These are phyloP conservation scores for Phragmites australis DNA, from an alignment of 176 grass and related monocot genomes.

Conservation along the genomic window DNA sequence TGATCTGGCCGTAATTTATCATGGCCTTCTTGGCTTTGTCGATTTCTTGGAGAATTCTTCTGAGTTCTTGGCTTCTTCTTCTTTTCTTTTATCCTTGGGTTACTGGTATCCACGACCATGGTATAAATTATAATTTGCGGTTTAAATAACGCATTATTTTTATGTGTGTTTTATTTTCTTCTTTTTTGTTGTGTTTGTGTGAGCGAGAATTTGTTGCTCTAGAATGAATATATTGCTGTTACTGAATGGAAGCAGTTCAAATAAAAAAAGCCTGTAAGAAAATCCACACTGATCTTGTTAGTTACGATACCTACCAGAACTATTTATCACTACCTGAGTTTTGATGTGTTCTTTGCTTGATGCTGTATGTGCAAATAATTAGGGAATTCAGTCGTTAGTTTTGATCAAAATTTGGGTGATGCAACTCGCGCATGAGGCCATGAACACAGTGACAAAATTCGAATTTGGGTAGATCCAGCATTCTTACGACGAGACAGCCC, in stretches of 20 bases:
- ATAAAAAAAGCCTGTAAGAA: constrained; percentile 19
- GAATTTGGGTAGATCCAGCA: constrained; percentile 27
- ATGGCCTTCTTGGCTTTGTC: constrained; percentile 29
- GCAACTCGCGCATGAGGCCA: background rate
- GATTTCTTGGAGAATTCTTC: constrained; percentile 46
- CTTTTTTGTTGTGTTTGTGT: background rate
- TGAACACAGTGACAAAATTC: background rate
- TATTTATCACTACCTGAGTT: constrained; percentile 25
- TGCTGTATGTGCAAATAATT: background rate
- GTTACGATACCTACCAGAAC: constrained; percentile 31
- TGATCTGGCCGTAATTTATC: constrained; percentile 31
- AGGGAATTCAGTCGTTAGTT: constrained; percentile 19
- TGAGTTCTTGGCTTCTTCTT: constrained; percentile 32
- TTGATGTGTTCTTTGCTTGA: background rate
- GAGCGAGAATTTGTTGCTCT: constrained; percentile 43
- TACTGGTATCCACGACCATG: constrained; percentile 31
- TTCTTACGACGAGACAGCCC: background rate
- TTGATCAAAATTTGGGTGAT: background rate
- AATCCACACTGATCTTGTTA: constrained; percentile 37
- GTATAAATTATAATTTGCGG: constrained; percentile 52
- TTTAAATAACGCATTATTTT: constrained; percentile 47
- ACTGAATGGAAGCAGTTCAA: constrained; percentile 31
- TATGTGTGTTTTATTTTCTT: background rate
- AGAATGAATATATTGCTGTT: constrained; percentile 35
- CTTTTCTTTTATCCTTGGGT: background rate